Conservation (phyloP, 306 rosid species). For the Ormosia semicastrata region DNA sequence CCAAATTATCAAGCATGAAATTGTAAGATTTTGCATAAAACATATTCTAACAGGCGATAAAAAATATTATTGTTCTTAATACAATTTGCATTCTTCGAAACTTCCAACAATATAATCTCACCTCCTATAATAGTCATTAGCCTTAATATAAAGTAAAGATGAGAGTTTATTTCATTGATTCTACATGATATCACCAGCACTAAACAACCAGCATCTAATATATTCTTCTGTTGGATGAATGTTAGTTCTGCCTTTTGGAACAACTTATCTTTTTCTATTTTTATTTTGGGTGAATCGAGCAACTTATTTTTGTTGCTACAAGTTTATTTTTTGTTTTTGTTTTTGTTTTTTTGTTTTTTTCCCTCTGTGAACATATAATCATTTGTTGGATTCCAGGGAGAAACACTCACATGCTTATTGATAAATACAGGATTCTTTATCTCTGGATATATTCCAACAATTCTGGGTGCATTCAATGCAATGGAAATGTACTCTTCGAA, state of each 20-base stretch:
- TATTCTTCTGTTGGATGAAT: background rate
- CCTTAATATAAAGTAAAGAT: background rate
- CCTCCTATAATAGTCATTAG: background rate
- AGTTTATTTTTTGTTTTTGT: background rate
- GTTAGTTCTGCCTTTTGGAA: background rate
- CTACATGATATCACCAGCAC: background rate
- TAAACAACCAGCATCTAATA: background rate
- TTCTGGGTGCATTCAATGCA: conserved; percentile 80
- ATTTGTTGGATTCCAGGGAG: conserved; percentile 15
- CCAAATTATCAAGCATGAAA: conserved; percentile 11
- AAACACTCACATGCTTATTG: conserved; percentile 80
- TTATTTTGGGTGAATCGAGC: too few species aligned
- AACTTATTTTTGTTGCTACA: background rate
- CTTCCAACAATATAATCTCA: background rate
- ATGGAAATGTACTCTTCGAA: conserved; percentile 86
- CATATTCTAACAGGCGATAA: background rate
- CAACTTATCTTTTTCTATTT: background rate
- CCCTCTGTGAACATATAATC: background rate
- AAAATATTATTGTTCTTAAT: background rate
- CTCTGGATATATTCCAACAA: conserved; percentile 98
- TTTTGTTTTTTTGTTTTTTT: too few species aligned
- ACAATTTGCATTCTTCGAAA: background rate
- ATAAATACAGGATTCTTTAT: conserved; percentile 80
- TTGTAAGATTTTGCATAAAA: background rate
- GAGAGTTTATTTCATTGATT: background rate